These are phyloP conservation scores for Umbelopsis sp. DNA, from an alignment of 192 early-diverging fungal species.

Conservation along the genomic window DNA sequence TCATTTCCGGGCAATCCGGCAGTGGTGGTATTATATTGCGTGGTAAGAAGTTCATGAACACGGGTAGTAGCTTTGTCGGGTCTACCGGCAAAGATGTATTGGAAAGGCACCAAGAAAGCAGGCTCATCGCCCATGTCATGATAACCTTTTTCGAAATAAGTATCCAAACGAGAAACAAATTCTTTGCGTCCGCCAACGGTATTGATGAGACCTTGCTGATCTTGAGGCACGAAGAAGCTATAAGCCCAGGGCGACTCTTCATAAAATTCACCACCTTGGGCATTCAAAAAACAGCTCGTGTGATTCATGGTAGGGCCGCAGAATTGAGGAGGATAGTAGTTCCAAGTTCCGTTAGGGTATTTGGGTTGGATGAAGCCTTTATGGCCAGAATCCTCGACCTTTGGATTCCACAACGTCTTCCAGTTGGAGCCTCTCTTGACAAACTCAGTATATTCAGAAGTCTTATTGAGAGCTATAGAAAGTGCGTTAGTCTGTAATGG, in stretches of 20 bases:
- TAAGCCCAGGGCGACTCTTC: constrained; percentile 42
- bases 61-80: constrained; percentile 9
- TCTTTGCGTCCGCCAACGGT: constrained; percentile 28
- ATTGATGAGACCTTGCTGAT: constrained; percentile 32
- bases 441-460: neutral
- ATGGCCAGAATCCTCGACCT: constrained; percentile 21
- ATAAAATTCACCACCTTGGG: constrained; percentile 32
- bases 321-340: constrained; percentile 21
- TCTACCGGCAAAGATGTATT: constrained; percentile 39
- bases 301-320: constrained; percentile 16
- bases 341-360: constrained; percentile 7
- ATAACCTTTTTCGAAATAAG: constrained; percentile 30
- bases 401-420: constrained; percentile 35
- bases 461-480: neutral
- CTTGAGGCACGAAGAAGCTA: constrained; percentile 43
- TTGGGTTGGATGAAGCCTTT: constrained; percentile 37
- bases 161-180: constrained; percentile 34
- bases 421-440: constrained; percentile 28
- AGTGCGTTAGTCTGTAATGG: neutral
- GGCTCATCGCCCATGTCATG: constrained; percentile 44
- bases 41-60: neutral
- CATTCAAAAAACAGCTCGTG: neutral
- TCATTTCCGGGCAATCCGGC: constrained; percentile 33
- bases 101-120: constrained; percentile 33
- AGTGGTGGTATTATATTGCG: neutral